phyloP scores from a whole-genome alignment of 2,329 filamentous ascomycete genomes.

The Hypoxylon sp. region DNA sequence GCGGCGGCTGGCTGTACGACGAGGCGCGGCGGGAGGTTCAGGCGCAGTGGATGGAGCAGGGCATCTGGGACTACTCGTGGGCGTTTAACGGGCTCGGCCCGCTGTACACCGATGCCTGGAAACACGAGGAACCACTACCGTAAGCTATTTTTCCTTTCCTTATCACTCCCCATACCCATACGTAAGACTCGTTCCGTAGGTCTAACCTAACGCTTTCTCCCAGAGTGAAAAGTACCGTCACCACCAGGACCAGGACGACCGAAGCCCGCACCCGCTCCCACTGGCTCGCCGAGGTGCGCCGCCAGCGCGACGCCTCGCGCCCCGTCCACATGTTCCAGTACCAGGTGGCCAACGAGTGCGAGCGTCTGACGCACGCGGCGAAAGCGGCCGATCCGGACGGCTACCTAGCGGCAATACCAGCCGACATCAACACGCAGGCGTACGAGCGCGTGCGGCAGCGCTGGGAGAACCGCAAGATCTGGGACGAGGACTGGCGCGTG shows the following conservation, averaged over 20 bases:
- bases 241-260: no score
- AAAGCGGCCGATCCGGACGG: neutral
- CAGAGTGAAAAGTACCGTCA: neutral
- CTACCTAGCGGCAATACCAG: neutral
- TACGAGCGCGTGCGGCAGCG: constrained; percentile 7
- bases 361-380: neutral
- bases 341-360: constrained; percentile 10
- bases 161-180: neutral
- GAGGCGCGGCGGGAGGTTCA: constrained; percentile 7
- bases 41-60: constrained; percentile 16
- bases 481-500: constrained; percentile 18
- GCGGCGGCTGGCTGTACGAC: constrained; percentile 15
- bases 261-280: neutral
- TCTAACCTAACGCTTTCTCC: no score
- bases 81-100: neutral
- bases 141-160: neutral
- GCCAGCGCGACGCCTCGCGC: constrained; percentile 23
- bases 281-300: neutral
- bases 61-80: constrained; percentile 18
- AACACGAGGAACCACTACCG: constrained; percentile 11
- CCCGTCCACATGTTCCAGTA: constrained; percentile 27
- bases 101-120: neutral
- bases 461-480: constrained; percentile 19
- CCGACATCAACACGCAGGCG: constrained; percentile 12
- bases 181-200: no score